Evolutionary conservation across 768 basidiomycete genomes (phyloP), one percentile per base, ranked within the genome.

Genomic region (Calocera viscosa): DNA sequence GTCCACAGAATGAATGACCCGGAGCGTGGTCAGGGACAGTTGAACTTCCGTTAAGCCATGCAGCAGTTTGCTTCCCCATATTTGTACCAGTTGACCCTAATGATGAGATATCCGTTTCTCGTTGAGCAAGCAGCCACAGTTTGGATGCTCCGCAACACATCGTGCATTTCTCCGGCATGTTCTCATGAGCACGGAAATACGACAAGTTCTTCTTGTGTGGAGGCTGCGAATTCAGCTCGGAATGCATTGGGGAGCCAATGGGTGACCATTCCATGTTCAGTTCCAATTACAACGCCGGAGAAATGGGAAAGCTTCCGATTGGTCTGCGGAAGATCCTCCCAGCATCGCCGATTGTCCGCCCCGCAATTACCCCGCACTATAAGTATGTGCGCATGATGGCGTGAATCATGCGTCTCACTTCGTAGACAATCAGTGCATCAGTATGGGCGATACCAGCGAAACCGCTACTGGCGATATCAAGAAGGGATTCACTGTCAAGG

Each of bases 1-100:
- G 87, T 93, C 1, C 82, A 86, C 69, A 81, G 87, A 64, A 90
- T 94, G 89, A 67, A 41, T 28, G 73, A 74, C 66, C 73, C 73
- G 28, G 68, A 60, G 53, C 53, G 53, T 32, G 53, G 53, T 2
- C 53, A 60, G 22, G 26, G 53, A 26, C 53, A 60, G 22, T 60
- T 60, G 53, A 60, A 60, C 53, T 60, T 60, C 53, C 5, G 7
- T 26, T 60, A 32, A 32, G 53, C 53, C 53, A 30, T 60, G 12
- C 24, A 47, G 14, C 19, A 26, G 5, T 60, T 5, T 30, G 7
- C 7, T 26, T 28, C 30, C 24, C 2, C 30, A 28, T 10, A 60
- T 22, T 11, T 60, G 22, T 26, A 12, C 30, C 8, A 60, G 26
- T 14, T 60, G 22, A 3, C 11, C 30, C 26, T 60, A 60, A 32